phyloP scores from a whole-genome alignment of 768 basidiomycete genomes.

The Cantharellus anzutake region DNA sequence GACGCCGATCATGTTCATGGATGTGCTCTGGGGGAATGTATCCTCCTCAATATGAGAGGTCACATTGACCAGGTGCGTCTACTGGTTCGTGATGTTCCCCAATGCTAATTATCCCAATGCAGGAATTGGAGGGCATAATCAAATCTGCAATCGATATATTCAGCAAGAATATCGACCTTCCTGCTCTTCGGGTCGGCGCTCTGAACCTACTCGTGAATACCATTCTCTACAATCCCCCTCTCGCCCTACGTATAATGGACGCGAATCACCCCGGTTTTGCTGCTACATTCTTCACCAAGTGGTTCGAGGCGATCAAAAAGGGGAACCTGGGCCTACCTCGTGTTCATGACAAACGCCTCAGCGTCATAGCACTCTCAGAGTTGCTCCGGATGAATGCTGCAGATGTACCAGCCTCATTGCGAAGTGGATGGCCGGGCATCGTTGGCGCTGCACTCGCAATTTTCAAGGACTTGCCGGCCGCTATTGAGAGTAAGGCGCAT shows the following conservation, averaged over 20 bases:
- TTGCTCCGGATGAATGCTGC: constrained; percentile 50
- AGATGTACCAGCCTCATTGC: constrained; percentile 36
- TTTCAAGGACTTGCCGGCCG: constrained; percentile 62
- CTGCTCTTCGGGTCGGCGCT: constrained; percentile 50
- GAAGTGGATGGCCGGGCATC: constrained; percentile 58
- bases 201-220: constrained; percentile 70
- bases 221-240: constrained; percentile 65
- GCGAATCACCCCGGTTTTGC: constrained; percentile 34
- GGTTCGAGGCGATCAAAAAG: constrained; percentile 52
- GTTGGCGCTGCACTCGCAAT: constrained; percentile 49
- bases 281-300: constrained; percentile 63
- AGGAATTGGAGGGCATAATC: constrained; percentile 52
- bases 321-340: constrained; percentile 33
- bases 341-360: constrained; percentile 81
- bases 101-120: not conserved
- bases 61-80: constrained; percentile 52
- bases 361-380: constrained; percentile 54
- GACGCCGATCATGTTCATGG: constrained; percentile 73
- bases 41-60: constrained; percentile 63
- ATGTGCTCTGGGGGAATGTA: constrained; percentile 66
- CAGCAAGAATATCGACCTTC: constrained; percentile 38
- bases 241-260: constrained; percentile 62
- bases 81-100: not conserved
- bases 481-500: constrained; percentile 41
- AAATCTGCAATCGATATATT: constrained; percentile 37